These are phyloP conservation scores for Sporothrix schenckii DNA, from an alignment of 2,329 filamentous ascomycete genomes.

Conservation along the genomic window DNA sequence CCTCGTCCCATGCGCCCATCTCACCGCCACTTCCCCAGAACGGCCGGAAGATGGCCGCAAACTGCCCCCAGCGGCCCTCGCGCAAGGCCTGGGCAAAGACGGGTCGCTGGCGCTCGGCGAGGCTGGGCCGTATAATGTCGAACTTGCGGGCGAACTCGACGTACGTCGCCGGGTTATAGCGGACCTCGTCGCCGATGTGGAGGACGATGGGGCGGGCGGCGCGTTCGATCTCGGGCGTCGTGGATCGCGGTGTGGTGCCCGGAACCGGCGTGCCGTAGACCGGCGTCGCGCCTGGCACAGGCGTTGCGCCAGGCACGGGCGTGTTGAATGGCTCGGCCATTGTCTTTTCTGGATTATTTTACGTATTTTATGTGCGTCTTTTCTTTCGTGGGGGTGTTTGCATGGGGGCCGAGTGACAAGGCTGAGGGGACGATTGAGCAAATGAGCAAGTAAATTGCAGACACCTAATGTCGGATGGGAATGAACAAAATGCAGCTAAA, in stretches of 20 bases:
- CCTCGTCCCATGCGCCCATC: slow-evolving; percentile 38
- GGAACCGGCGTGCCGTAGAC: slow-evolving; percentile 39
- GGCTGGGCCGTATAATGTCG: slow-evolving; percentile 51
- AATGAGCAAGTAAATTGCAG: background rate
- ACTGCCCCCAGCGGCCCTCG: slow-evolving; percentile 59
- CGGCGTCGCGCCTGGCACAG: slow-evolving; percentile 39
- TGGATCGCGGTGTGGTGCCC: slow-evolving; percentile 40
- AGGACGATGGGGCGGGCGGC: slow-evolving; percentile 54
- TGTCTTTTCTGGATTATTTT: background rate
- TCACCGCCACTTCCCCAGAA: slow-evolving; percentile 38
- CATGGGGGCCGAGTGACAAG: background rate
- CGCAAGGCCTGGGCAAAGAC: slow-evolving; percentile 55
- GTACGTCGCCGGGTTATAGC: slow-evolving; percentile 55
- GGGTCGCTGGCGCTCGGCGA: slow-evolving; percentile 54
- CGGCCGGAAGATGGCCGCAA: slow-evolving; percentile 47
- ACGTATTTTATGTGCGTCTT: background rate
- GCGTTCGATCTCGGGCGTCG: slow-evolving; percentile 36
- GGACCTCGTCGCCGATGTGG: slow-evolving; percentile 69
- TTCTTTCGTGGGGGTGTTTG: slow-evolving; percentile 1
- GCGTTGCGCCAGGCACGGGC: slow-evolving; percentile 39
- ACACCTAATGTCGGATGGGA: background rate
- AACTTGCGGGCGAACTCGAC: slow-evolving; percentile 49
- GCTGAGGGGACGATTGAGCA: background rate
- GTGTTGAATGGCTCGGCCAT: slow-evolving; percentile 44
- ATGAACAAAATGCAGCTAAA: background rate